Evolutionary conservation across 345 rosid species (phyloP), one percentile per base, ranked within the genome.

Genomic region (Clarkia xantiana): DNA sequence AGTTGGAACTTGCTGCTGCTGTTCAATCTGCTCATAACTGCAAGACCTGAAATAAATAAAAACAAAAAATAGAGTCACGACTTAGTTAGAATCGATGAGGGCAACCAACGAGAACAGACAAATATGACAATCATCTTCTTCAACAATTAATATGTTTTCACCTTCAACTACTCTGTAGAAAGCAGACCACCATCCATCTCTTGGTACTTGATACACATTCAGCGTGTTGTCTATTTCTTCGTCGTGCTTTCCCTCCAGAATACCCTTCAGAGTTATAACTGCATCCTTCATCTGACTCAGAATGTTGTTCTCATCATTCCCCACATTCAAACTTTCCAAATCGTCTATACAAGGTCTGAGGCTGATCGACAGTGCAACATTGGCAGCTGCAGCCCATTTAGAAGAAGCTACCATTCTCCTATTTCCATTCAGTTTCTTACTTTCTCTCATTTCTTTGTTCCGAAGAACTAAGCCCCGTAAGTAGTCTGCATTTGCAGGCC

Each of bases 131-230:
- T 3, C 4, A 47, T 7, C 19, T 14, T 34, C 18, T 44, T 36
- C 25, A 14, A 13, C 10, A 57, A 45, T 12, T n/a, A 6, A 6
- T 14, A 17, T 16, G 48, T 45, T 13, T 16, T 45, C 2, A 86
- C 98, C 98, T 86, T 86, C 94, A 47, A 91, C 61, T 73, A 86
- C 71, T 68, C 62, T 76, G 79, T 84, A 81, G 45, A 91, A 78
- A 48, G 96, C 65, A 8, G 96, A 76, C 94, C 94, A 81, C 98
- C 98, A 86, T 62, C 90, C 58, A 23, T 83, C 89, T 58, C 59
- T 66, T 18, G 94, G 63, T 52, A 84, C 71, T 44, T 78, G 68
- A 47, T 44, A 44, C 58, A 68, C 74, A 44, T 62, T 51, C 47
- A 91, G 68, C 0, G 87, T 51, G 29, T 66, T 69, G 3, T 72